Percentiles rank a stretch among this genome's conserved stretches.
Conservation (phyloP, 345 rosid genomes). For the Corchorus capsularis region DNA sequence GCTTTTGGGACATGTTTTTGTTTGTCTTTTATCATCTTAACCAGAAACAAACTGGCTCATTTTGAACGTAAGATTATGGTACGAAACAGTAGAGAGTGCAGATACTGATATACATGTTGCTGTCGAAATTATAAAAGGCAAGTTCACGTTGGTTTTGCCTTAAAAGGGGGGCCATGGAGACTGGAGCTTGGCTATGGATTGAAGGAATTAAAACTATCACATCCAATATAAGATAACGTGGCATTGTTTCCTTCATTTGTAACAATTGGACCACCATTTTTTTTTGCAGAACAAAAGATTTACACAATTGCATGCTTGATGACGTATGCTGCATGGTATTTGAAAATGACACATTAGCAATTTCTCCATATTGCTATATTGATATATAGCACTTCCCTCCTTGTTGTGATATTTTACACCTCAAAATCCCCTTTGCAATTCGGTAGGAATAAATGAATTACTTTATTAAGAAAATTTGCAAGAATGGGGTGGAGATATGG, state of each 20-base stretch:
- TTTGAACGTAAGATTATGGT: neutral
- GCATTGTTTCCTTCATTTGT: conserved; percentile 10
- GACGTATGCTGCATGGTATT: conserved; percentile 18
- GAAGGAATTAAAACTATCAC: neutral
- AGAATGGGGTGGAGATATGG: too few species aligned
- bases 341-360: neutral
- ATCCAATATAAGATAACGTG: neutral
- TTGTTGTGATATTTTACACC: too few species aligned
- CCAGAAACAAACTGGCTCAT: neutral
- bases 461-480: too few species aligned
- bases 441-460: too few species aligned
- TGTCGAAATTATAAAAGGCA: neutral
- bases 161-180: too few species aligned
- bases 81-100: neutral
- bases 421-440: too few species aligned
- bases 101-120: neutral
- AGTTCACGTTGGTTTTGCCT: neutral
- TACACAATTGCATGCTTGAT: conserved; percentile 4
- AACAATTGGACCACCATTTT: conserved; percentile 4
- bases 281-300: conserved; percentile 3
- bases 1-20: neutral
- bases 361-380: too few species aligned
- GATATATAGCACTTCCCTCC: too few species aligned
- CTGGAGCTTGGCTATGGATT: neutral
- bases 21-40: neutral